Evolutionary conservation across 1,139 yeast genomes (phyloP).

Genomic region (Pneumocystis oryctolagi): DNA sequence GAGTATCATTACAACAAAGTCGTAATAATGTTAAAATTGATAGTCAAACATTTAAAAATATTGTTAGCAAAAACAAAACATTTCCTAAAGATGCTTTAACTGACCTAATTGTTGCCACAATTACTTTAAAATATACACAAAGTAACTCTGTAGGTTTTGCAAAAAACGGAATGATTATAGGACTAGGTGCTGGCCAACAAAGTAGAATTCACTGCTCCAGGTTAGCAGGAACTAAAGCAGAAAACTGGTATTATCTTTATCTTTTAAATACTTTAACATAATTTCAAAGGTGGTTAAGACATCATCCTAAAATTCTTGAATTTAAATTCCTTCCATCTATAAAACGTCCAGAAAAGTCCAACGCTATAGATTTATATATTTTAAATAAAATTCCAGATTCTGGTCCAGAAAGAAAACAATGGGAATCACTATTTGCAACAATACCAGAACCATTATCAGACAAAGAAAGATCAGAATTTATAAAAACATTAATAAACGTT

Average conservation of each 20-base stretch:
- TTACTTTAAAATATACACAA: constrained; percentile 92
- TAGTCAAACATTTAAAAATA: constrained; percentile 74
- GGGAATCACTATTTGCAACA: constrained; percentile 57
- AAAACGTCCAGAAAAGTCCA: constrained; percentile 96
- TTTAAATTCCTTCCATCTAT: constrained; percentile 97
- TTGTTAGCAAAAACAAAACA: constrained; percentile 71
- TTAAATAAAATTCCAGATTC: constrained; percentile 78
- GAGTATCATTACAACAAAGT: constrained; percentile 88
- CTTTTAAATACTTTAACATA: neutral
- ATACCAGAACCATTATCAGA: constrained; percentile 70
- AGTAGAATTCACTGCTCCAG: constrained; percentile 98
- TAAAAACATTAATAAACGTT: constrained; percentile 60
- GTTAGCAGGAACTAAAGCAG: constrained; percentile 97
- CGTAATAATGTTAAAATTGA: constrained; percentile 94
- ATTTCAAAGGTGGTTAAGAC: constrained; percentile 60
- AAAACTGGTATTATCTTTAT: constrained; percentile 50
- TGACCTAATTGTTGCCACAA: constrained; percentile 91
- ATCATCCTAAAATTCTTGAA: constrained; percentile 82
- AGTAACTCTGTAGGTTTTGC: constrained; percentile 97
- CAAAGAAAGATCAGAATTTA: constrained; percentile 81
- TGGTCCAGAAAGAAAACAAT: constrained; percentile 88
- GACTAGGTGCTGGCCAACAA: constrained; percentile 98
- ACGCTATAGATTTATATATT: constrained; percentile 88
- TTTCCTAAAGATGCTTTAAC: constrained; percentile 83
- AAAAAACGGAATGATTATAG: constrained; percentile 96